Conservation (phyloP, 441 rosid species). For the Manihot esculenta region DNA sequence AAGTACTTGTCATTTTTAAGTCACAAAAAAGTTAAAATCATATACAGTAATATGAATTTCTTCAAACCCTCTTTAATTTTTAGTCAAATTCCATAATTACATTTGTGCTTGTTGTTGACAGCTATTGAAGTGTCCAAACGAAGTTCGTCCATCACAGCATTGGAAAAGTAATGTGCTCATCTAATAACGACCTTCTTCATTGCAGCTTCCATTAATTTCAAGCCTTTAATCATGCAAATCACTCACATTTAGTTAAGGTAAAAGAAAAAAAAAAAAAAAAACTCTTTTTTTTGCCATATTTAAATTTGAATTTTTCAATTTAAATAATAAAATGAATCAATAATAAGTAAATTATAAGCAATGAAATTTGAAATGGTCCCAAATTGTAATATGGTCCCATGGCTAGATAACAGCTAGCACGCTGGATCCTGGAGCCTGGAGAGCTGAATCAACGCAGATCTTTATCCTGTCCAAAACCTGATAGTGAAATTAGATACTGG, state of each 20-base stretch:
- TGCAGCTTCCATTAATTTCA: neutral
- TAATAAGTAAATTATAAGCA: too few relatives aligned
- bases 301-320: too few relatives aligned
- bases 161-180: conserved; percentile 19
- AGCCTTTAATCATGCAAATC: conserved; percentile 1
- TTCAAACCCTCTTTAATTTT: conserved; percentile 22
- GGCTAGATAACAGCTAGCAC: conserved; percentile 1
- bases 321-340: too few relatives aligned
- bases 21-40: neutral
- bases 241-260: too few relatives aligned
- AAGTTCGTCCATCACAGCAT: conserved; percentile 16
- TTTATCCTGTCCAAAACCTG: conserved; percentile 19
- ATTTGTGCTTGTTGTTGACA: conserved; percentile 33
- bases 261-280: too few relatives aligned
- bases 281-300: too few relatives aligned
- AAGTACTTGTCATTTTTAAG: conserved; percentile 23
- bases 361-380: conserved; percentile 27
- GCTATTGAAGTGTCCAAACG: conserved; percentile 19
- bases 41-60: conserved; percentile 14
- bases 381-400: neutral
- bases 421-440: neutral
- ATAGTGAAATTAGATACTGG: conserved; percentile 22
- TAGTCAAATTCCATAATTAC: conserved; percentile 54
- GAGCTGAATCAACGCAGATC: neutral
- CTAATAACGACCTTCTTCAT: conserved; percentile 20